phyloP scores from a whole-genome alignment of 805 yeast species.

The Wickerhamiella brachini region DNA sequence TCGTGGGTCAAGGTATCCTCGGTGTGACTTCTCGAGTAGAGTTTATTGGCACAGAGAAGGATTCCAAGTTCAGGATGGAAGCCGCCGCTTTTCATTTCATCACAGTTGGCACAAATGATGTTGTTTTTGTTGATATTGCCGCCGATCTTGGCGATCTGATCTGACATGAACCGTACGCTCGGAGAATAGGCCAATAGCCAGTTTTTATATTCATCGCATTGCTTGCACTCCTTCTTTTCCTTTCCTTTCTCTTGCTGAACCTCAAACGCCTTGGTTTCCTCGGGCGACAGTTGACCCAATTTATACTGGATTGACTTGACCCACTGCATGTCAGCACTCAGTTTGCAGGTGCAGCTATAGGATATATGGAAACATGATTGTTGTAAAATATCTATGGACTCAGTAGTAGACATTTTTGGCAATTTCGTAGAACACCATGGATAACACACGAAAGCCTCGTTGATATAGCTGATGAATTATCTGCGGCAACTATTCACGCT shows the following conservation, averaged over 20 bases:
- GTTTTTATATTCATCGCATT: constrained; percentile 62
- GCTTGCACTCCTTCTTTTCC: constrained; percentile 55
- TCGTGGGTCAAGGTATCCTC: constrained; percentile 92
- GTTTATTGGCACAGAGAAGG: constrained; percentile 71
- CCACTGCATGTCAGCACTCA: neutral
- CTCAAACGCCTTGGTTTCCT: neutral
- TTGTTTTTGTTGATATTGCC: constrained; percentile 37
- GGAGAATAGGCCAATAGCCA: constrained; percentile 71
- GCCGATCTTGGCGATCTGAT: constrained; percentile 60
- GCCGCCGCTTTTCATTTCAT: constrained; percentile 78
- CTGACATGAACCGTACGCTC: constrained; percentile 71
- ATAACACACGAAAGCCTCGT: too few species aligned
- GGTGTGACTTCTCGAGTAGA: constrained; percentile 58
- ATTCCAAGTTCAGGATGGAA: constrained; percentile 85
- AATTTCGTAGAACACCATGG: too few species aligned
- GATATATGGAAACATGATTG: too few species aligned
- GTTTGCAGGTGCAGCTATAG: too few species aligned
- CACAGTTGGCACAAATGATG: constrained; percentile 71
- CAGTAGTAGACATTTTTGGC: too few species aligned
- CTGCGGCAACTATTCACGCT: neutral
- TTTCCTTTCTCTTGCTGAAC: constrained; percentile 32
- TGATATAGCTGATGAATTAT: too few species aligned
- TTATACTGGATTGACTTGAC: neutral
- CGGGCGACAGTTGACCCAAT: neutral
- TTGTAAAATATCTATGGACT: too few species aligned